A percentile compares a stretch with the other conserved stretches of the same genome.
phyloP scores from a whole-genome alignment of 805 yeast species.

The Ogataea parapolymorpha region DNA sequence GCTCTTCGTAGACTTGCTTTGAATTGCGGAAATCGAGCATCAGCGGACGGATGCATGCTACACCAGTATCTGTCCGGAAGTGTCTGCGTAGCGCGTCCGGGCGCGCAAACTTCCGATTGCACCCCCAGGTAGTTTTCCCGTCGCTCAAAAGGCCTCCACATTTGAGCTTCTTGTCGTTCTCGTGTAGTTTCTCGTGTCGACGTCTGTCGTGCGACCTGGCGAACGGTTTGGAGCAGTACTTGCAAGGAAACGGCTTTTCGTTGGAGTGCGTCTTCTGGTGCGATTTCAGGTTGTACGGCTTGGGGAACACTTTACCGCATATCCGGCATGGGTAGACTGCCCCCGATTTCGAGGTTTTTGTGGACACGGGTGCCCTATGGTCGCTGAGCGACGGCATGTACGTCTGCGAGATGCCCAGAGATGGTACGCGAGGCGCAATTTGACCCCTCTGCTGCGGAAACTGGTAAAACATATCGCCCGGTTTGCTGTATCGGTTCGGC shows the following conservation, averaged over 20 bases:
- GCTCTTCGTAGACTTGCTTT: conserved; percentile 2
- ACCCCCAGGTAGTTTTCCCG: conserved; percentile 66
- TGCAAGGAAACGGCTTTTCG: conserved; percentile 68
- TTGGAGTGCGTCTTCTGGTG: conserved; percentile 56
- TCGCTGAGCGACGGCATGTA: background rate
- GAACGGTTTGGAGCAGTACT: conserved; percentile 62
- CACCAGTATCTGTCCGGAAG: conserved; percentile 72
- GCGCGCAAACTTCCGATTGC: conserved; percentile 69
- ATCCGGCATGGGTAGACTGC: conserved; percentile 36
- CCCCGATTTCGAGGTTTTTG: conserved; percentile 7
- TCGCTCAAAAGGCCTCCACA: conserved; percentile 62
- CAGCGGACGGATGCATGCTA: conserved; percentile 62
- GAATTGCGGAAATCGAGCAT: conserved; percentile 47
- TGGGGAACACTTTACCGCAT: conserved; percentile 45
- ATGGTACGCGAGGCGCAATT: background rate
- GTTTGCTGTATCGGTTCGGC: background rate
- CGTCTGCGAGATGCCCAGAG: background rate
- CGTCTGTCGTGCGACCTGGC: conserved; percentile 76
- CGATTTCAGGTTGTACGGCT: conserved; percentile 47
- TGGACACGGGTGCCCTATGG: background rate
- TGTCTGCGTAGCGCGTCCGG: conserved; percentile 78
- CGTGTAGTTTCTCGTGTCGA: conserved; percentile 72
- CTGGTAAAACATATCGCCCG: background rate
- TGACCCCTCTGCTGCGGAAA: background rate
- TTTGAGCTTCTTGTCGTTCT: conserved; percentile 65